These are phyloP conservation scores for Xanthoparmelia taractica DNA, from an alignment of 495 filamentous ascomycete genomes.

Conservation along the genomic window DNA sequence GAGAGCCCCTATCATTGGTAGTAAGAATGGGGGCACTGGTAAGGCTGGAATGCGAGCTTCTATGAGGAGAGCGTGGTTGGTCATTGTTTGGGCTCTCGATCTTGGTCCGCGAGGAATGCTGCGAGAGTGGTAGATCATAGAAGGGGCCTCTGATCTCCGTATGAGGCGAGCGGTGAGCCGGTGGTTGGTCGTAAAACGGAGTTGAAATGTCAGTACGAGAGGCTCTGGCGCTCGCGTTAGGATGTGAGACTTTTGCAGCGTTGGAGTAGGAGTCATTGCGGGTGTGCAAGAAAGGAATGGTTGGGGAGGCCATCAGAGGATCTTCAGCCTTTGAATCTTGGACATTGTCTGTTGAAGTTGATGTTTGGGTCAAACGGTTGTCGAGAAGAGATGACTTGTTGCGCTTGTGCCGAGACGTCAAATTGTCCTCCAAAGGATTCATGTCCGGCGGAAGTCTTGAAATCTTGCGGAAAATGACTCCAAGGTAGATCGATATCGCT, in stretches of 20 bases:
- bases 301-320: slow-evolving; percentile 47
- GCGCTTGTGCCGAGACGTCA: slow-evolving; percentile 72
- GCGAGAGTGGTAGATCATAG: slow-evolving; percentile 7
- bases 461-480: slow-evolving; percentile 72
- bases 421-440: slow-evolving; percentile 81
- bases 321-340: slow-evolving; percentile 48
- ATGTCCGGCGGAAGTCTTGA: slow-evolving; percentile 75
- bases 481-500: slow-evolving; percentile 60
- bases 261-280: slow-evolving; percentile 48
- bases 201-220: slow-evolving; percentile 45
- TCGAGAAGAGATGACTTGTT: slow-evolving; percentile 62
- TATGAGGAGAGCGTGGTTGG: slow-evolving; percentile 54
- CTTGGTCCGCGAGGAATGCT: neutral
- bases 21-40: slow-evolving; percentile 22
- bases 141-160: slow-evolving; percentile 30
- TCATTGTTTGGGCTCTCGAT: slow-evolving; percentile 33
- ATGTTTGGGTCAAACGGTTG: slow-evolving; percentile 44
- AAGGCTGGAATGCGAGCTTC: slow-evolving; percentile 43
- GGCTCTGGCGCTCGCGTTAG: slow-evolving; percentile 32
- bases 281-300: slow-evolving; percentile 70
- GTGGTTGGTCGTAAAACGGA: slow-evolving; percentile 42
- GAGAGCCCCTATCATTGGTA: slow-evolving; percentile 33
- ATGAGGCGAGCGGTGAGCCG: slow-evolving; percentile 36
- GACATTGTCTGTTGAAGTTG: slow-evolving; percentile 41
- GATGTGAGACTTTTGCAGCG: slow-evolving; percentile 25